Evolutionary conservation across 2,329 filamentous ascomycete species (phyloP).

Genomic region (Botryosphaeria dothidea): DNA sequence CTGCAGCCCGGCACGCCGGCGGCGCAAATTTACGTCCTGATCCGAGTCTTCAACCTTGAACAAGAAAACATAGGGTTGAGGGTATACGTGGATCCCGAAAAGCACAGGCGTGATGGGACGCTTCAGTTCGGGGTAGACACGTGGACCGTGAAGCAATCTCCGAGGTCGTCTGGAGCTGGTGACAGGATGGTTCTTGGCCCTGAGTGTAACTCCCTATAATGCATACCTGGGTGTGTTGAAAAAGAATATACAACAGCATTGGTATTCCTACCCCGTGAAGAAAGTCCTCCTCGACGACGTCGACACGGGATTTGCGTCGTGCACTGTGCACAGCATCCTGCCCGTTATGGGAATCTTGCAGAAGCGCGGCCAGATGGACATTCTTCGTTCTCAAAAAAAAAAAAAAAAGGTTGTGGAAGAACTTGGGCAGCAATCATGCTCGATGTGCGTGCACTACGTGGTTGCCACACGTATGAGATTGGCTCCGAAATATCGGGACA

Average conservation of each 20-base stretch:
- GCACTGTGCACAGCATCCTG: neutral
- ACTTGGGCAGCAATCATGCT: neutral
- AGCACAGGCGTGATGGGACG: neutral
- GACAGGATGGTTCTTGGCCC: too few relatives aligned
- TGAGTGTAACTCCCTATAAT: too few relatives aligned
- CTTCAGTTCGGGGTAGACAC: neutral
- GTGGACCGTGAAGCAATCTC: neutral
- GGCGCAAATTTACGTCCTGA: slow-evolving; percentile 42
- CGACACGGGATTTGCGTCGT: too few relatives aligned
- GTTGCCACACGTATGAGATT: too few relatives aligned
- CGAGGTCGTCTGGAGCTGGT: too few relatives aligned
- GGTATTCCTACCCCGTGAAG: too few relatives aligned
- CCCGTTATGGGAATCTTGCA: neutral
- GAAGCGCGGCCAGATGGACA: neutral
- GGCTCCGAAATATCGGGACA: neutral
- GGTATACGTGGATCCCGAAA: slow-evolving; percentile 38
- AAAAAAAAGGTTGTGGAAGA: too few relatives aligned
- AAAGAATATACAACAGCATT: too few relatives aligned
- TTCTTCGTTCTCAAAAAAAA: too few relatives aligned
- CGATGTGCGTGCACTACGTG: neutral
- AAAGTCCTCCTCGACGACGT: too few relatives aligned
- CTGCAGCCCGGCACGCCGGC: neutral
- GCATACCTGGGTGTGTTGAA: too few relatives aligned
- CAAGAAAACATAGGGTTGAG: slow-evolving; percentile 32
- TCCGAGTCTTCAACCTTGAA: slow-evolving; percentile 44